phyloP scores from a whole-genome alignment of 345 rosid genomes.

The Gynandropsis gynandra region DNA sequence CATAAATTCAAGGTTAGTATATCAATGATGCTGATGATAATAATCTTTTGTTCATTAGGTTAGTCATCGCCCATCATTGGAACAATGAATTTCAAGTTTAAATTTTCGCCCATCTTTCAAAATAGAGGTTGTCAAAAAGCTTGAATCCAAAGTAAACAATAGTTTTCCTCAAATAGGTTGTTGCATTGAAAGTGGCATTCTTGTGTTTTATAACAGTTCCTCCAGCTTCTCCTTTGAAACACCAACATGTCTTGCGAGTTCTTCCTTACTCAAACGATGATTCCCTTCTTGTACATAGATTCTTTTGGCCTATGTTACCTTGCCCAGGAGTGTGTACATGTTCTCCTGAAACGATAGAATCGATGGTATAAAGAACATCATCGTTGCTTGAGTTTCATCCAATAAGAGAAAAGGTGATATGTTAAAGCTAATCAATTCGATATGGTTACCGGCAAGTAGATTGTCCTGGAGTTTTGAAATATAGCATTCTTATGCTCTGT shows the following conservation, averaged over 20 bases:
- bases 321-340: conserved; percentile 31
- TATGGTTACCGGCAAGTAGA: conserved; percentile 51
- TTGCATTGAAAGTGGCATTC: conserved; percentile 49
- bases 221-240: conserved; percentile 42
- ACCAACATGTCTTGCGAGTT: conserved; percentile 48
- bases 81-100: no score
- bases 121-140: no score
- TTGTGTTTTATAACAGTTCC: conserved; percentile 34
- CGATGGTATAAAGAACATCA: conserved; percentile 5
- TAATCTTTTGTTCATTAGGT: no score
- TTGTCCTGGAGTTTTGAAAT: conserved; percentile 49
- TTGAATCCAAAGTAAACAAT: no score
- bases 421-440: no score
- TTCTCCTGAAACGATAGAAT: conserved; percentile 34
- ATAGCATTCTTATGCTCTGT: conserved; percentile 45
- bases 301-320: conserved; percentile 45
- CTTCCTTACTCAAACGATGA: conserved; percentile 37
- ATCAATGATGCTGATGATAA: no score
- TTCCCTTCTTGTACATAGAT: conserved; percentile 39
- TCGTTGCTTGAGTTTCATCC: background rate
- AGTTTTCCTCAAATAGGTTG: conserved; percentile 35
- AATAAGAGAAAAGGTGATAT: no score
- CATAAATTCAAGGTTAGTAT: no score
- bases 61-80: no score
- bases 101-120: no score